Evolutionary conservation across 1,284 basidiomycete species (phyloP).

Genomic region (Austroboletus novae-zelandiae): DNA sequence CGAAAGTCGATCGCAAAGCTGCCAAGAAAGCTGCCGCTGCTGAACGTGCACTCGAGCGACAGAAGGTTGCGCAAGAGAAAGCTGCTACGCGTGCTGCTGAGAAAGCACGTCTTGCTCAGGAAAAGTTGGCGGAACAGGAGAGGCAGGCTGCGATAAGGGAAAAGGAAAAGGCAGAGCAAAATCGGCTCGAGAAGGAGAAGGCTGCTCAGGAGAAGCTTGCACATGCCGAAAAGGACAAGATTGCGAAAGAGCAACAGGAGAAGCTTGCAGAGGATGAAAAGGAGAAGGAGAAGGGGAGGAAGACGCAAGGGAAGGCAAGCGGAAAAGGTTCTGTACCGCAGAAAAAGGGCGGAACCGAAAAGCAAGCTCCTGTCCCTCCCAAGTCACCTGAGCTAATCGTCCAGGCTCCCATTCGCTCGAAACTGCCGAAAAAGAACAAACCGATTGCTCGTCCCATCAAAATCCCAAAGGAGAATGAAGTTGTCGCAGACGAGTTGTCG

Average conservation of each 20-base stretch:
- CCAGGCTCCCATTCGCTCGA: conserved; percentile 72
- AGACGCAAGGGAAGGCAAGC: conserved; percentile 31
- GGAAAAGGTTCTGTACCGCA: conserved; percentile 27
- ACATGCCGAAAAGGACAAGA: conserved; percentile 35
- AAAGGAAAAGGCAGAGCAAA: conserved; percentile 33
- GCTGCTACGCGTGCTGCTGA: conserved; percentile 49
- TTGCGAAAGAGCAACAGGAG: conserved; percentile 32
- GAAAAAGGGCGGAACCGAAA: conserved; percentile 22
- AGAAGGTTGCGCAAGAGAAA: conserved; percentile 52
- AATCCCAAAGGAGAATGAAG: conserved; percentile 58
- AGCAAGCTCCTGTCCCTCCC: conserved; percentile 19
- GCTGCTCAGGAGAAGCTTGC: conserved; percentile 33
- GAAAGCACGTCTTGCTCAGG: conserved; percentile 41
- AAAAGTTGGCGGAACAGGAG: conserved; percentile 41
- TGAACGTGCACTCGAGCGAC: conserved; percentile 58
- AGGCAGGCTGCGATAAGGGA: conserved; percentile 40
- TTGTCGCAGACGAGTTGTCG: conserved; percentile 41
- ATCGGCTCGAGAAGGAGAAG: conserved; percentile 37
- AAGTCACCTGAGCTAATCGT: conserved; percentile 34
- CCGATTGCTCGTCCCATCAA: conserved; percentile 58
- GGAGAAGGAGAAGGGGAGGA: conserved; percentile 33
- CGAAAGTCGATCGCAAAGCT: conserved; percentile 54
- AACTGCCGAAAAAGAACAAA: conserved; percentile 78
- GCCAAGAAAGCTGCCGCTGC: conserved; percentile 61
- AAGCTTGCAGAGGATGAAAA: conserved; percentile 33